These are phyloP conservation scores for Aspergillus ochraceoroseus DNA, from an alignment of 2,329 filamentous ascomycete genomes.

Conservation along the genomic window DNA sequence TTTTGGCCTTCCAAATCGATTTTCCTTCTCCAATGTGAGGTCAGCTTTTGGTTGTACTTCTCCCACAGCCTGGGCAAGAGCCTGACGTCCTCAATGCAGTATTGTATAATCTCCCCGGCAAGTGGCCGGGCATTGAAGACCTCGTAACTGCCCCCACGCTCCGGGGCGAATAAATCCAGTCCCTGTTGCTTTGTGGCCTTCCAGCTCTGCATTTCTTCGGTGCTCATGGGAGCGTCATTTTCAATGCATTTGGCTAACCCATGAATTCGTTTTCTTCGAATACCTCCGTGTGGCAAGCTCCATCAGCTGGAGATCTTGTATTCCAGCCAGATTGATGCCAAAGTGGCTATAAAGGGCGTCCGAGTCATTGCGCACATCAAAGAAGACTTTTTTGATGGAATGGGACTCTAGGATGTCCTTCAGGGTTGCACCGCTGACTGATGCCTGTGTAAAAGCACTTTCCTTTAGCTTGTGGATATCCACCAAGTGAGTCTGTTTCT, in stretches of 20 bases:
- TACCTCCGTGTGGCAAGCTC: constrained; percentile 43
- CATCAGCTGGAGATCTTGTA: constrained; percentile 56
- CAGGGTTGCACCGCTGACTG: constrained; percentile 20
- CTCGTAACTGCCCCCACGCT: constrained; percentile 44
- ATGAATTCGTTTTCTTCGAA: constrained; percentile 23
- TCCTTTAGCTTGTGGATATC: constrained; percentile 42
- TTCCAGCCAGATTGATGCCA: constrained; percentile 40
- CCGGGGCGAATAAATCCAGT: constrained; percentile 15
- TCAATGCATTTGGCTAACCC: constrained; percentile 43
- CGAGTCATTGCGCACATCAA: constrained; percentile 57
- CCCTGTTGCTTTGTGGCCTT: constrained; percentile 18
- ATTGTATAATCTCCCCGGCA: constrained; percentile 35
- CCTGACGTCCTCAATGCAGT: constrained; percentile 48
- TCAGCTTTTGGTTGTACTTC: constrained; percentile 1
- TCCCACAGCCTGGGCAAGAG: constrained; percentile 4
- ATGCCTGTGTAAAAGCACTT: constrained; percentile 40
- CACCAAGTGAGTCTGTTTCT: constrained; percentile 40
- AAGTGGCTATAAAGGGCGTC: constrained; percentile 51
- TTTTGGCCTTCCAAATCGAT: neutral
- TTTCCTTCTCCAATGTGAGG: neutral
- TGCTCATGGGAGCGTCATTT: constrained; percentile 19
- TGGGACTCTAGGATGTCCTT: constrained; percentile 46
- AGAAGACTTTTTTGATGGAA: constrained; percentile 50
- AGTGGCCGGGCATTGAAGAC: constrained; percentile 50
- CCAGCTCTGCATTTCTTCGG: constrained; percentile 18